Percentiles rank a stretch among this genome's conserved stretches.
Evolutionary conservation across 306 rosid species (phyloP).

Genomic region (Prunus dulcis): DNA sequence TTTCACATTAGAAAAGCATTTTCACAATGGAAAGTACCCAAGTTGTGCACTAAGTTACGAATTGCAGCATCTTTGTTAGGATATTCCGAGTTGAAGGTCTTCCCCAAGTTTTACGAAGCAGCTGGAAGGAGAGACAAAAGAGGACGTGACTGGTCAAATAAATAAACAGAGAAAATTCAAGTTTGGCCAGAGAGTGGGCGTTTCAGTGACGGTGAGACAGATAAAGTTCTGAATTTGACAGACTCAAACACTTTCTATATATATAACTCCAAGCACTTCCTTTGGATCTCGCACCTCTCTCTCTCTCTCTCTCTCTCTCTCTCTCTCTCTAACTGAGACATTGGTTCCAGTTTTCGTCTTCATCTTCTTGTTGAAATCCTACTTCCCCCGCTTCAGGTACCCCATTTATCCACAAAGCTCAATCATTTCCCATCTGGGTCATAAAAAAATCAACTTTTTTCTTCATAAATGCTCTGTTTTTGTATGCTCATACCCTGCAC

Average conservation of each 20-base stretch:
- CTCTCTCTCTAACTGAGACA: constrained; percentile 5
- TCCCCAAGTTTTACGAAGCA: background rate
- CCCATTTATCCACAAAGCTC: constrained; percentile 4
- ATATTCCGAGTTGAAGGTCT: background rate
- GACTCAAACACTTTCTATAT: constrained; percentile 9
- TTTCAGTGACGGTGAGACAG: background rate
- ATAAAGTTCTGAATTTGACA: background rate
- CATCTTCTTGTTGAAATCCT: constrained; percentile 9
- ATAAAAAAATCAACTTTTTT: constrained; percentile 8
- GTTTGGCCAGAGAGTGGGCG: background rate
- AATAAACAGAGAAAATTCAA: background rate
- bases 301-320: background rate
- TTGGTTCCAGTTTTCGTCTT: constrained; percentile 13
- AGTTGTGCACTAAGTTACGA: background rate
- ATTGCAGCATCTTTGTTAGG: background rate
- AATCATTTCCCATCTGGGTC: constrained; percentile 16
- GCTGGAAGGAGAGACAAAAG: background rate
- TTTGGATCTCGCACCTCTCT: constrained; percentile 29
- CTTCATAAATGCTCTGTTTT: constrained; percentile 3
- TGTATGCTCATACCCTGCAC: too few relatives aligned
- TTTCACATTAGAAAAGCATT: background rate
- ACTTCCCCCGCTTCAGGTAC: constrained; percentile 48
- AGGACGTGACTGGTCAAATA: background rate
- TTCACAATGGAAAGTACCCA: background rate
- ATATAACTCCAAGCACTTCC: constrained; percentile 8